Conservation (phyloP, 2,329 filamentous ascomycete species). For the Pseudocercospora fijiensis region DNA sequence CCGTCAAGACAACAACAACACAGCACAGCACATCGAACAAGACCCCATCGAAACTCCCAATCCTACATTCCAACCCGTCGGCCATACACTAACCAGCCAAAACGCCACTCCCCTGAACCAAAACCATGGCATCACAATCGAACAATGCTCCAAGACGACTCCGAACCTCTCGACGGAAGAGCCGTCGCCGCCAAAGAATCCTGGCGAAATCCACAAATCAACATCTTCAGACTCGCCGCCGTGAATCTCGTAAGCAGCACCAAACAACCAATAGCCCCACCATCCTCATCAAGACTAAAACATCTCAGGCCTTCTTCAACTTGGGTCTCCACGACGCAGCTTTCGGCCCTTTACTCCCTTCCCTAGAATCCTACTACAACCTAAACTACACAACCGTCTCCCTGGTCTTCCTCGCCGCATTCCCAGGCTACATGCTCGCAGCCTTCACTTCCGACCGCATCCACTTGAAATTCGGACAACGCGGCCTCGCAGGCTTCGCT, state of each 20-base stretch:
- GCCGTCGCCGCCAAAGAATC: conserved; percentile 9
- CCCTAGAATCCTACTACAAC: conserved; percentile 57
- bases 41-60: not conserved
- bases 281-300: not conserved
- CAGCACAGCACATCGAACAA: not conserved
- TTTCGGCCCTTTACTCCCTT: conserved; percentile 14
- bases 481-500: conserved; percentile 64
- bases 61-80: conserved; percentile 7
- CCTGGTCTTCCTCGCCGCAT: conserved; percentile 61
- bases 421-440: conserved; percentile 60
- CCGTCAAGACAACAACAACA: not conserved
- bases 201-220: conserved; percentile 16
- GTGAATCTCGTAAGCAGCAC: not conserved
- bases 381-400: conserved; percentile 61
- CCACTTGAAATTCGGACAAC: conserved; percentile 62
- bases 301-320: conserved; percentile 12
- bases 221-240: conserved; percentile 12
- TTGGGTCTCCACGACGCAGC: conserved; percentile 18
- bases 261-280: too few species aligned
- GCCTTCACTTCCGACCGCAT: conserved; percentile 61
- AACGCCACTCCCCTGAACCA: not conserved
- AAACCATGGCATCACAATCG: not conserved
- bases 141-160: conserved; percentile 12
- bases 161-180: not conserved
- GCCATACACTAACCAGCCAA: not conserved